These are phyloP conservation scores for Uncinocarpus reesii DNA, from an alignment of 2,329 filamentous ascomycete genomes.

Conservation along the genomic window DNA sequence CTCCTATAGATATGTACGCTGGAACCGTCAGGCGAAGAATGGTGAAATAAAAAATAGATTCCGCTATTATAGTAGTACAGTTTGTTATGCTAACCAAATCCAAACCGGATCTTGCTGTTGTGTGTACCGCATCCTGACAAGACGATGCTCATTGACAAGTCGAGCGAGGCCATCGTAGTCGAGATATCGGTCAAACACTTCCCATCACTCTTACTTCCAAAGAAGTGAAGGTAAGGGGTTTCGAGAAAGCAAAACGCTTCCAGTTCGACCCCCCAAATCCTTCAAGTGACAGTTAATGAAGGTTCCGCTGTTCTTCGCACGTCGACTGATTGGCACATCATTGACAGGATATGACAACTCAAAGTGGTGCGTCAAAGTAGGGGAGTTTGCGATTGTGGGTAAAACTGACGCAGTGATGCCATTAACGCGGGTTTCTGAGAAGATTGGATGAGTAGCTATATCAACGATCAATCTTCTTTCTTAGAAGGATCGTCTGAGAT, in stretches of 20 bases:
- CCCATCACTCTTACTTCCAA: constrained; percentile 11
- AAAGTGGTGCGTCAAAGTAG: constrained; percentile 68
- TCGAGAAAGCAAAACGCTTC: constrained; percentile 16
- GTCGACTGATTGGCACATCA: constrained; percentile 94
- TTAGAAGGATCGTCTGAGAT: constrained; percentile 20
- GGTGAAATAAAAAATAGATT: background rate
- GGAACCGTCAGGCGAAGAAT: background rate
- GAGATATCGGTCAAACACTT: constrained; percentile 11
- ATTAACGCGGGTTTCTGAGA: background rate
- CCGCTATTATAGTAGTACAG: constrained; percentile 4
- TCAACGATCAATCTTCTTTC: constrained; percentile 21
- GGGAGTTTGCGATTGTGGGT: background rate
- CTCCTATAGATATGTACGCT: background rate
- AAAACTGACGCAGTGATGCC: background rate
- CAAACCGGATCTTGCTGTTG: background rate
- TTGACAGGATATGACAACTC: constrained; percentile 80
- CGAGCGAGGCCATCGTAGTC: background rate
- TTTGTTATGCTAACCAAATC: background rate
- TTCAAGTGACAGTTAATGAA: constrained; percentile 26
- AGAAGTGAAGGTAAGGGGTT: constrained; percentile 9
- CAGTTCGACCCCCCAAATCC: background rate
- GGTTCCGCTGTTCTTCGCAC: constrained; percentile 63
- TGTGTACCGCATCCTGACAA: constrained; percentile 3
- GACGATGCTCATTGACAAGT: background rate
- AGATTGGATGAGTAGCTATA: constrained; percentile 6